Conservation (phyloP, 768 basidiomycete species). For the Panaeolus papilionaceus region DNA sequence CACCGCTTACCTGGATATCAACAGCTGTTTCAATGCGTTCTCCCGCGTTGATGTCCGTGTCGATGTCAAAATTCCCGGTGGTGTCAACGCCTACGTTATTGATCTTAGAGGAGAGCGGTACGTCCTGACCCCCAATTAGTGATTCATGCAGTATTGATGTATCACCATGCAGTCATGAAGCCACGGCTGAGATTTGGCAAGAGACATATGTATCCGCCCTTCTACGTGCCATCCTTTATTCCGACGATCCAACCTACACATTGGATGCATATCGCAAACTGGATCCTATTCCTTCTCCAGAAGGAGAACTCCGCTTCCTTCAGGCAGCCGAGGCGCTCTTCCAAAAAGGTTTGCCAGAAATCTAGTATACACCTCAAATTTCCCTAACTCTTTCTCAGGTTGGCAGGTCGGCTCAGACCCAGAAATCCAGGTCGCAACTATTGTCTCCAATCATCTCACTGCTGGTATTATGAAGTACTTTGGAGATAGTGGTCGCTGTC, state of each 20-base stretch:
- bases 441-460: constrained; percentile 95
- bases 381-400: constrained; percentile 50
- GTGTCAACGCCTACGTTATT: constrained; percentile 92
- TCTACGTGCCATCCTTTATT: constrained; percentile 90
- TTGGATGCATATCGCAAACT: constrained; percentile 95
- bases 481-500: constrained; percentile 86
- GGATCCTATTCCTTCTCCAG: constrained; percentile 89
- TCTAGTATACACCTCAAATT: not conserved
- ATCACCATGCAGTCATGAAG: constrained; percentile 70
- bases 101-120: constrained; percentile 95
- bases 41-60: constrained; percentile 96
- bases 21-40: constrained; percentile 97
- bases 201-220: constrained; percentile 96
- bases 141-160: constrained; percentile 7
- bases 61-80: constrained; percentile 98
- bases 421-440: constrained; percentile 96
- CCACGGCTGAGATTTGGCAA: constrained; percentile 93
- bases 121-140: constrained; percentile 32
- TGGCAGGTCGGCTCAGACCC: constrained; percentile 99
- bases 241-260: constrained; percentile 91
- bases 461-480: constrained; percentile 97
- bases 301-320: constrained; percentile 90
- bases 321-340: constrained; percentile 91
- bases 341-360: constrained; percentile 61
- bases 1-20: constrained; percentile 6